Conservation (phyloP, 345 rosid genomes). For the Lepidium africanum region DNA sequence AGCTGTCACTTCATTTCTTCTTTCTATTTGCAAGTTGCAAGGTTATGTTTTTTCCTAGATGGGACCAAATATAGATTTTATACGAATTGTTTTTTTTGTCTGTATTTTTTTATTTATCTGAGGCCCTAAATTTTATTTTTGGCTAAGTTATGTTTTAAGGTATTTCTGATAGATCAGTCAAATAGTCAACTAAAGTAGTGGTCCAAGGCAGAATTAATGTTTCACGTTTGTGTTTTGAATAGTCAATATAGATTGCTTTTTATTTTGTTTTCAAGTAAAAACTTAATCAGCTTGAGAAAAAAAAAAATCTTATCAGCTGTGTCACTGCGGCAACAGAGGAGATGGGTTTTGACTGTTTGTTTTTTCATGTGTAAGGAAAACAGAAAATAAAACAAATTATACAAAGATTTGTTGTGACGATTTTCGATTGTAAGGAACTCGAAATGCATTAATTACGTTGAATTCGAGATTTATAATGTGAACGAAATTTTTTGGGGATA, state of each 20-base stretch:
- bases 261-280: not conserved
- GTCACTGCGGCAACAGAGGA: not conserved
- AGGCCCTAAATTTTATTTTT: not conserved
- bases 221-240: not conserved
- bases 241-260: not conserved
- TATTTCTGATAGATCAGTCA: not conserved
- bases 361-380: not conserved
- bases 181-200: not conserved
- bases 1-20: not conserved
- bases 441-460: no score
- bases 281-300: not conserved
- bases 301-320: not conserved
- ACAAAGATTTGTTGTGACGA: not conserved
- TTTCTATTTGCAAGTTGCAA: not conserved
- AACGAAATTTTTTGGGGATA: no score
- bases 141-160: not conserved
- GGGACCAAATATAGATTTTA: not conserved
- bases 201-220: not conserved
- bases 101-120: not conserved
- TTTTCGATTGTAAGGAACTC: not conserved
- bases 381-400: not conserved
- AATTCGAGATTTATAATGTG: no score
- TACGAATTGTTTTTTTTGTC: not conserved
- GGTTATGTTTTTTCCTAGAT: not conserved
- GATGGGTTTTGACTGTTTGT: not conserved